Conservation (phyloP, 2,329 filamentous ascomycete species). For the Pyrenochaeta sp. region DNA sequence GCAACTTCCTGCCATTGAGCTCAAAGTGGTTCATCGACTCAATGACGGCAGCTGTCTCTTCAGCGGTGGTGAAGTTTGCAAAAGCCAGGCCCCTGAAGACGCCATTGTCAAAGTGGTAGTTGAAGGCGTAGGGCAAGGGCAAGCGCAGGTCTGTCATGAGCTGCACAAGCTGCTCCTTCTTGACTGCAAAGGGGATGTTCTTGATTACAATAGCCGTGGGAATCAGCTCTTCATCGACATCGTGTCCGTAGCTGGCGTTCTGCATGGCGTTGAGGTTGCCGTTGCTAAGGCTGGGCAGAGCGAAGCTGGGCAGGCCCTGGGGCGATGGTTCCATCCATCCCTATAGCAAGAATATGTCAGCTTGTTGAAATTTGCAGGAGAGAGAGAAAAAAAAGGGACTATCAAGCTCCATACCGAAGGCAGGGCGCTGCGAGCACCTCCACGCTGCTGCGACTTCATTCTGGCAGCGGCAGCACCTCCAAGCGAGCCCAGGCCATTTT, state of each 20-base stretch:
- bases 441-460: slow-evolving; percentile 65
- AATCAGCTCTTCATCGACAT: slow-evolving; percentile 85
- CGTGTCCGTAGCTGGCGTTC: slow-evolving; percentile 57
- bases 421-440: slow-evolving; percentile 63
- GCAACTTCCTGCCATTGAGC: slow-evolving; percentile 89
- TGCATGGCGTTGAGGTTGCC: slow-evolving; percentile 41
- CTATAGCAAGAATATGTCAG: slow-evolving; percentile 53
- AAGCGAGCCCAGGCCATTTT: slow-evolving; percentile 70
- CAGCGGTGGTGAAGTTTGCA: slow-evolving; percentile 95
- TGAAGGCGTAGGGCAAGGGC: slow-evolving; percentile 96
- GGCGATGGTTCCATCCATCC: slow-evolving; percentile 66
- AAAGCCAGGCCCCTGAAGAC: slow-evolving; percentile 96
- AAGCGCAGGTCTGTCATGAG: slow-evolving; percentile 95
- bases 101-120: slow-evolving; percentile 98
- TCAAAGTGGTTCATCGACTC: slow-evolving; percentile 95
- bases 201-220: slow-evolving; percentile 99
- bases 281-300: slow-evolving; percentile 51
- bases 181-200: slow-evolving; percentile 98
- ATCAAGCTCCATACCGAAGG: slow-evolving; percentile 71
- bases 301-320: slow-evolving; percentile 54
- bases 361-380: slow-evolving; percentile 9
- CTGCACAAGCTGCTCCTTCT: slow-evolving; percentile 92
- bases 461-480: slow-evolving; percentile 60
- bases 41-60: slow-evolving; percentile 93
- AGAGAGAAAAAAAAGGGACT: not conserved